These are phyloP conservation scores for Elsinoe ampelina DNA, from an alignment of 2,329 filamentous ascomycete species.

Conservation along the genomic window DNA sequence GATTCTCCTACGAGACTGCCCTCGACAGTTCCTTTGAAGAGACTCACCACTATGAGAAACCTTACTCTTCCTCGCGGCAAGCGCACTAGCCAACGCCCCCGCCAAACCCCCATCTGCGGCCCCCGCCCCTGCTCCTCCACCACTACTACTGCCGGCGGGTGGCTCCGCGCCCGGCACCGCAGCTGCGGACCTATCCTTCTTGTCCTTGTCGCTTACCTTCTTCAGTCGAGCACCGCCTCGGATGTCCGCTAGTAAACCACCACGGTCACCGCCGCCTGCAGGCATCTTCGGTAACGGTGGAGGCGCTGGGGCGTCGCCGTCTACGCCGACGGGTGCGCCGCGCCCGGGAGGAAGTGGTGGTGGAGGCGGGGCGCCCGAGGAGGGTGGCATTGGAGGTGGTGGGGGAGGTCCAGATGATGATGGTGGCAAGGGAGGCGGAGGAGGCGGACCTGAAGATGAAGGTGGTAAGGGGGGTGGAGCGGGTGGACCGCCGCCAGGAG, in stretches of 20 bases:
- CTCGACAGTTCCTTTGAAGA: background rate
- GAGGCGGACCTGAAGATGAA: conserved; percentile 23
- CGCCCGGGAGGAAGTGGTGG: conserved; percentile 41
- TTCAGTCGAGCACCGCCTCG: conserved; percentile 57
- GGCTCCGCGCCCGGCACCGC: conserved; percentile 47
- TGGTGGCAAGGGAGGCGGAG: conserved; percentile 24
- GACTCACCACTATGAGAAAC: conserved; percentile 88
- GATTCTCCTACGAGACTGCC: conserved; percentile 38
- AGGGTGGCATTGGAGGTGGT: conserved; percentile 33
- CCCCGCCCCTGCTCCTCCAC: conserved; percentile 40
- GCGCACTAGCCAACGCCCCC: conserved; percentile 62
- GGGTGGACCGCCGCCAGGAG: conserved; percentile 25
- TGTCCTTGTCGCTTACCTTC: conserved; percentile 63
- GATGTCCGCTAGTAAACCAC: conserved; percentile 61
- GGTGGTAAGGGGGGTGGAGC: conserved; percentile 35
- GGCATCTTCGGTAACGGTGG: conserved; percentile 39
- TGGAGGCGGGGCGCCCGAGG: conserved; percentile 32
- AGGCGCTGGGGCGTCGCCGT: conserved; percentile 45
- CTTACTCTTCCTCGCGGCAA: conserved; percentile 83
- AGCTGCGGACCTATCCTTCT: conserved; percentile 62
- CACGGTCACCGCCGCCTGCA: conserved; percentile 40
- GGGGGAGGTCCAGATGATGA: conserved; percentile 32
- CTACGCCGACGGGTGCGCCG: conserved; percentile 34
- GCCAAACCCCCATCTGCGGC: conserved; percentile 39
- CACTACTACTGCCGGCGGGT: conserved; percentile 42